Conservation (phyloP, 1,139 yeast genomes). For the Candida albicans region DNA sequence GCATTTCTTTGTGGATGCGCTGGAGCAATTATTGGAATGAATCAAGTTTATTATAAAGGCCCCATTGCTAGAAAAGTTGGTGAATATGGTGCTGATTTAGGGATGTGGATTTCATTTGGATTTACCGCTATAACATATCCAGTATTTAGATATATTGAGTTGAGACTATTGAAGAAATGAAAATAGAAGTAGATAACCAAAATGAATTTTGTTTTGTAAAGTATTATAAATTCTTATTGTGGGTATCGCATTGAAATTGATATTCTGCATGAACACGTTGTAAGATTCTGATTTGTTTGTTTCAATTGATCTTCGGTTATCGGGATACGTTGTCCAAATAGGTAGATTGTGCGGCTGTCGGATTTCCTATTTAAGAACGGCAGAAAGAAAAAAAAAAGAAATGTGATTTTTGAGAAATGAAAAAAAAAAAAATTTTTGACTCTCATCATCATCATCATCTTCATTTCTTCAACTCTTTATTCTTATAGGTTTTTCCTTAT, state of each 20-base stretch:
- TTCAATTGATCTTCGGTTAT: not conserved
- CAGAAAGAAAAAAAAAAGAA: too few relatives aligned
- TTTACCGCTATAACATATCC: conserved; percentile 69
- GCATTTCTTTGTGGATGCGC: conserved; percentile 28
- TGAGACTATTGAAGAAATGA: conserved; percentile 38
- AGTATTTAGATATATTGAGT: conserved; percentile 58
- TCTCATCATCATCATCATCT: too few relatives aligned
- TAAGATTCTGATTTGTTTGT: not conserved
- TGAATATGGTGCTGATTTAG: conserved; percentile 18
- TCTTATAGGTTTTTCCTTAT: too few relatives aligned
- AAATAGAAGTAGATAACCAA: too few relatives aligned
- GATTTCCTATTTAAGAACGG: not conserved
- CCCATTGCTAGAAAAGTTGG: conserved; percentile 29
- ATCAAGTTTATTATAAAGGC: conserved; percentile 32
- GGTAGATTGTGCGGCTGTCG: not conserved
- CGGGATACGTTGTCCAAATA: not conserved
- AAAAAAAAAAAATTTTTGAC: not conserved
- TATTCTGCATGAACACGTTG: too few relatives aligned
- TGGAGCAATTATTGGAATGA: conserved; percentile 36
- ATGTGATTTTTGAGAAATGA: not conserved
- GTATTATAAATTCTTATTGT: too few relatives aligned
- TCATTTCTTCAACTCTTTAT: too few relatives aligned
- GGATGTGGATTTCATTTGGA: conserved; percentile 72
- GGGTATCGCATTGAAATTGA: too few relatives aligned
- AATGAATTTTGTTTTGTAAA: too few relatives aligned